Percentiles rank a stretch among this genome's conserved stretches.
Conservation (phyloP, 768 basidiomycete genomes). For the Cystofilobasidium capitatum region DNA sequence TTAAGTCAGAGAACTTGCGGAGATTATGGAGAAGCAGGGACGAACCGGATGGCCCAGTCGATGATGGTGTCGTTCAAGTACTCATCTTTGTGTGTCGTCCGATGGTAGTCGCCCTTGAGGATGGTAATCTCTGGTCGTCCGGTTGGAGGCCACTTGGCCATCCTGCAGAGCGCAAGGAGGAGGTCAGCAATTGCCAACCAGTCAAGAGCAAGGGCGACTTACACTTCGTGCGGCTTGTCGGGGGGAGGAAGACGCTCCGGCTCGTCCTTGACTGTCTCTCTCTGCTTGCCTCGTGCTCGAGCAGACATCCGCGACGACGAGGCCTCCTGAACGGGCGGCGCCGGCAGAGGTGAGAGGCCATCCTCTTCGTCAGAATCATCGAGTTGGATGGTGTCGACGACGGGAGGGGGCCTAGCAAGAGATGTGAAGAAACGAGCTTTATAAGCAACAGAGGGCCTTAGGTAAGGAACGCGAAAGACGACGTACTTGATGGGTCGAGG, state of each 20-base stretch:
- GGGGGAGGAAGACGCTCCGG: neutral
- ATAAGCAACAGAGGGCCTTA: too few species aligned
- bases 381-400: neutral
- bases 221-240: neutral
- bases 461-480: too few species aligned
- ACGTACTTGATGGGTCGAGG: too few species aligned
- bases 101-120: constrained; percentile 63
- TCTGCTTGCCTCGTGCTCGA: constrained; percentile 1
- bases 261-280: neutral
- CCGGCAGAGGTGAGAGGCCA: neutral
- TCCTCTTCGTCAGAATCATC: neutral
- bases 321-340: neutral
- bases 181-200: neutral
- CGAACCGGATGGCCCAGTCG: constrained; percentile 88
- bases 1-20: constrained; percentile 21
- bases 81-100: constrained; percentile 60
- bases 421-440: too few species aligned
- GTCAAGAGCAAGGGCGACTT: neutral
- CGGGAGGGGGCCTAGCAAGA: neutral
- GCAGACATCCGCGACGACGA: too few species aligned
- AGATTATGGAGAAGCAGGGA: constrained; percentile 13
- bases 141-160: constrained; percentile 29
- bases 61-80: constrained; percentile 94
- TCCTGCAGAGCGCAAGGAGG: neutral
- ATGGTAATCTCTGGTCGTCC: constrained; percentile 51